Base-by-base conservation (phyloP, 495 filamentous ascomycete species). In the Pyrenula massariospora region DNA sequence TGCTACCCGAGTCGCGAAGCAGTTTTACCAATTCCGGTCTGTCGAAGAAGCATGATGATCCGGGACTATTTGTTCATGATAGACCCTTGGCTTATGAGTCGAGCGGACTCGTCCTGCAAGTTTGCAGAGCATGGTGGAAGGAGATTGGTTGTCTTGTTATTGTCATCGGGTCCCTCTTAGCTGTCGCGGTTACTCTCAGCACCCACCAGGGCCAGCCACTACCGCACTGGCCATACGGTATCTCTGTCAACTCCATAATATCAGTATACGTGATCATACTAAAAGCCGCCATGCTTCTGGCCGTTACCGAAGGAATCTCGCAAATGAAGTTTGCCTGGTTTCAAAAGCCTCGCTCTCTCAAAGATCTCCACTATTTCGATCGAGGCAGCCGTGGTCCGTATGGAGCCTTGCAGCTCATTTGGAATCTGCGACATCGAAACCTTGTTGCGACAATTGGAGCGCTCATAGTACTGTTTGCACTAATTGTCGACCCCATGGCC, bases 321-420 rank as follows among this genome's bases (percentile, higher is more conserved):
- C 75, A 77, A 59, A 64, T 77, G 10, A 79, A 77, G 57, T 77
- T 73, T 72, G 73, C 72, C 21, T 76, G 71, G 68, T 76, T 77
- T 55, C 66, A 68, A 8, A 58, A 63, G 8, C 62, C 67, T 31
- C 70, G 69, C 57, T 65, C 64, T 42, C 48, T 80, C 19, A 63
- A 58, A 15, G 76, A 78, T 56, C 69, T 75, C 31, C 55, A 64
- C 5, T 48, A 62, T 10, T 67, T 77, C 31, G 77, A 78, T 54
- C 67, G 71, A 47, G 74, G 73, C 3, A 70, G 62, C 54, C 66
- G 74, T 12, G 68, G 71, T 12, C 63, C 71, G 0, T 59, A 66
- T 47, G 71, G 72, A 0, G 62, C 67, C 11, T 58, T 67, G 2
- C 50, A 66, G 48, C 61, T 76, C 2, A 59, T 77, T 10, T 61